A percentile compares a stretch with the other conserved stretches of the same genome.
Evolutionary conservation across 2,329 filamentous ascomycete species (phyloP).

Genomic region (Colletotrichum agaves): DNA sequence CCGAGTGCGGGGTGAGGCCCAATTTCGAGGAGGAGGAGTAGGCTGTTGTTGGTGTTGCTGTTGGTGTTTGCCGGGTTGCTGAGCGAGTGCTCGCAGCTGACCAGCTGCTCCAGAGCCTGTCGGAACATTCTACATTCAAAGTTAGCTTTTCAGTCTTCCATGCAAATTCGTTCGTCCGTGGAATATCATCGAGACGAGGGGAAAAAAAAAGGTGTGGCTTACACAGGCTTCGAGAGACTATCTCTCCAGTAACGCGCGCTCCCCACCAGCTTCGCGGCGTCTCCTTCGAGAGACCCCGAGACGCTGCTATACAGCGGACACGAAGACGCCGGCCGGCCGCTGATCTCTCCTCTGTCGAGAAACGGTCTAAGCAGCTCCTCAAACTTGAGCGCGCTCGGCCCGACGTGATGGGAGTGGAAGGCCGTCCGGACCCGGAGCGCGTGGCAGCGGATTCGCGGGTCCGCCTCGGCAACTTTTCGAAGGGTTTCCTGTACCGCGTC

Average conservation of each 20-base stretch:
- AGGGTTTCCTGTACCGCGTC: constrained; percentile 9
- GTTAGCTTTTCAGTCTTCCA: background rate
- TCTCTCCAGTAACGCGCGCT: background rate
- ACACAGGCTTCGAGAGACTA: constrained; percentile 1
- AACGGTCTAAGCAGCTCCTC: background rate
- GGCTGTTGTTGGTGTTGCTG: background rate
- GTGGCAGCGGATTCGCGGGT: constrained; percentile 38
- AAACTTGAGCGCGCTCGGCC: background rate
- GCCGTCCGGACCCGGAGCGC: constrained; percentile 5
- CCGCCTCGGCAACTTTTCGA: background rate
- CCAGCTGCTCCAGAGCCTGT: background rate
- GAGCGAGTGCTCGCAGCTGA: background rate
- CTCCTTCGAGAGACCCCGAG: background rate
- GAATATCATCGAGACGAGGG: background rate
- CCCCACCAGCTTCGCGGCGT: background rate
- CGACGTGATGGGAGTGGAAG: constrained; percentile 14
- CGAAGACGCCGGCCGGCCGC: background rate
- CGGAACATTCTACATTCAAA: background rate
- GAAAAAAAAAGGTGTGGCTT: background rate
- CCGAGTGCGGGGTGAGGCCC: constrained; percentile 39
- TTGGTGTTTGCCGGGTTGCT: background rate
- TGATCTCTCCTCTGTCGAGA: background rate
- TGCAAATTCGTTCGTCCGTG: background rate
- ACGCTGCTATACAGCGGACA: background rate
- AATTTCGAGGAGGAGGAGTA: constrained; percentile 37